These are phyloP conservation scores for Xylaria intraflava DNA, from an alignment of 495 filamentous ascomycete genomes.

Conservation along the genomic window DNA sequence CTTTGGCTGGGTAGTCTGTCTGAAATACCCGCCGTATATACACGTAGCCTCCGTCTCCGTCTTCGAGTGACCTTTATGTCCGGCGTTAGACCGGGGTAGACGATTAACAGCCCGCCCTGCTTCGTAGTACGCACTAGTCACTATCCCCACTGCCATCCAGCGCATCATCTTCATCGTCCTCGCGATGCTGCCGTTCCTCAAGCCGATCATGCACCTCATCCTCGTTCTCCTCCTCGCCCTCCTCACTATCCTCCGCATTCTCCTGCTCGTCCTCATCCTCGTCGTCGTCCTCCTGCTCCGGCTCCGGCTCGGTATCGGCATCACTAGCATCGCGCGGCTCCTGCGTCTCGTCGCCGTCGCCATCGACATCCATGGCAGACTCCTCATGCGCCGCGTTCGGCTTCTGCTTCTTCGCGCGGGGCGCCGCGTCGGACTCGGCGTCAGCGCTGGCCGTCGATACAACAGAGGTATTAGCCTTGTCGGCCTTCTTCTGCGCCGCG, in stretches of 20 bases:
- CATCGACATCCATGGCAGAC: conserved; percentile 29
- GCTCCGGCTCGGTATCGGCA: conserved; percentile 47
- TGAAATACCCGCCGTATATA: no score
- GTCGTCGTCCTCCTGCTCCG: conserved; percentile 49
- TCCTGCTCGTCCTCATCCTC: conserved; percentile 46
- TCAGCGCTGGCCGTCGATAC: conserved; percentile 17
- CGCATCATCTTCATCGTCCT: conserved; percentile 55
- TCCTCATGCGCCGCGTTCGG: conserved; percentile 22
- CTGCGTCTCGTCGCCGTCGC: conserved; percentile 35
- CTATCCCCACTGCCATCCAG: conserved; percentile 56
- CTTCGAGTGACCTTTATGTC: no score
- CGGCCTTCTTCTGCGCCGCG: conserved; percentile 35
- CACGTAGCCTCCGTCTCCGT: no score
- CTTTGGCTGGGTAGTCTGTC: no score
- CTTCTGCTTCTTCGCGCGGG: conserved; percentile 37
- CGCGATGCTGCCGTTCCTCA: conserved; percentile 38
- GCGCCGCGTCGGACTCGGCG: conserved; percentile 10
- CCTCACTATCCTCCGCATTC: conserved; percentile 41
- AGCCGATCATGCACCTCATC: conserved; percentile 33
- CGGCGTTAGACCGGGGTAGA: no score
- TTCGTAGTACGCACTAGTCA: conserved; percentile 28
- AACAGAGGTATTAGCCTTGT: conserved; percentile 28
- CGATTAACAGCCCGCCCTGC: not conserved
- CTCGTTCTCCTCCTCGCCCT: conserved; percentile 37
- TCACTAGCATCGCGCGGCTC: conserved; percentile 38